Evolutionary conservation across 2,329 filamentous ascomycete species (phyloP), one percentile per base, ranked within the genome.

Genomic region (Ambrosiella xylebori): DNA sequence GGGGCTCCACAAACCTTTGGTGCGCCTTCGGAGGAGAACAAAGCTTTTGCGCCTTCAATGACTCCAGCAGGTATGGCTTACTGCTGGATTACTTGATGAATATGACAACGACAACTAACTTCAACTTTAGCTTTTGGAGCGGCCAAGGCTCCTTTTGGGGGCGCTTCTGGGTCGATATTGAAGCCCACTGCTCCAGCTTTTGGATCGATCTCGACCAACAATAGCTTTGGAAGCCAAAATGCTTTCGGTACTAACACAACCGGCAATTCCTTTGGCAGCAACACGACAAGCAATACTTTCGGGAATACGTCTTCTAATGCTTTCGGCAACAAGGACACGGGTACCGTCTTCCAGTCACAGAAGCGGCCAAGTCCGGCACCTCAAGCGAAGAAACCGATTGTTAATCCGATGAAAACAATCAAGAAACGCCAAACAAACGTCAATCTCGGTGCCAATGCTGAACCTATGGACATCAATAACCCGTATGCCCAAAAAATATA

Each of bases 401-500:
- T 51, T 4, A 53, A 44, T 37, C 50, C 35, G n/a, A 27, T 44
- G 53, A 54, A 54, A 7, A 54, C 38, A 38, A 41, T 54, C 12
- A n/a, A 40, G 37, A 44, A 40, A 19, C 38, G 52, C 17, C 13
- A 27, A 19, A 1, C 13, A 13, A 47, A 57, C 41, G 12, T 60
- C 7, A 51, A 56, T 19, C 45, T 58, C 17, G 59, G 52, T 27
- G 44, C 19, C 13, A 59, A 61, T 36, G 57, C 59, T 0, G 59
- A 61, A 36, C 59, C 59, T 19, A 61, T 61, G 51, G 59, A 66
- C 40, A 64, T 67, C 3, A 64, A 66, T 58, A 70, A 73, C 49
- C 67, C 67, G 0, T 75, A 73, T 62, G 76, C 78, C 8, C 71
- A 68, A 57, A 75, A 72, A 59, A 78, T 84, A 37, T 71, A 74